A percentile compares a stretch with the other conserved stretches of the same genome.
Conservation (phyloP, 2,329 filamentous ascomycete genomes). For the Hymenoscyphus infarciens region DNA sequence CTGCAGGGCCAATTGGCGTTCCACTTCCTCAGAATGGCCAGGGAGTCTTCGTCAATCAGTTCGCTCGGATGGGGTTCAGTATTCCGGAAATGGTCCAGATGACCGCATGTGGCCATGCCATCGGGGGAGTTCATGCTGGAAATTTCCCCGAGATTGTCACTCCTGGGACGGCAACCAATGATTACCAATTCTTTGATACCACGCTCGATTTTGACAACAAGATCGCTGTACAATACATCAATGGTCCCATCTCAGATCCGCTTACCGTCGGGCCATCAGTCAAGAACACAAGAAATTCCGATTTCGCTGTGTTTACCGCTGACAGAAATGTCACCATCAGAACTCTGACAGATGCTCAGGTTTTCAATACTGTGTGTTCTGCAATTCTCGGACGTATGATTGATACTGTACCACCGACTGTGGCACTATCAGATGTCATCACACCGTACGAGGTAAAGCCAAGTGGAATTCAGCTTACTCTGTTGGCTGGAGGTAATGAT, state of each 20-base stretch:
- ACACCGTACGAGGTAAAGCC: conserved; percentile 58
- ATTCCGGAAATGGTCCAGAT: conserved; percentile 56
- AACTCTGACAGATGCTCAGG: conserved; percentile 42
- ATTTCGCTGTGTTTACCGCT: conserved; percentile 52
- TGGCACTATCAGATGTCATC: conserved; percentile 50
- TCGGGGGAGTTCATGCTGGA: conserved; percentile 55
- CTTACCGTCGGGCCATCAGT: conserved; percentile 51
- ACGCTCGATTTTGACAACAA: conserved; percentile 53
- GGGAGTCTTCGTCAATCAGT: conserved; percentile 51
- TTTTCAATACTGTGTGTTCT: conserved; percentile 48
- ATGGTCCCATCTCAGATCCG: conserved; percentile 51
- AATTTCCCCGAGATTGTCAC: conserved; percentile 53
- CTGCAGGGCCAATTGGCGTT: conserved; percentile 46
- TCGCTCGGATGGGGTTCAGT: conserved; percentile 55
- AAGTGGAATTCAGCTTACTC: conserved; percentile 51
- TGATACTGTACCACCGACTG: conserved; percentile 52
- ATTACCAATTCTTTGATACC: conserved; percentile 47
- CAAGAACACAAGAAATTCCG: conserved; percentile 43
- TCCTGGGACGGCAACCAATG: conserved; percentile 38
- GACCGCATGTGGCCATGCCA: conserved; percentile 57
- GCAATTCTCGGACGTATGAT: conserved; percentile 57
- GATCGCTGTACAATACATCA: conserved; percentile 54
- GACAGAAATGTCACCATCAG: conserved; percentile 54
- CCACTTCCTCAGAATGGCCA: conserved; percentile 55
- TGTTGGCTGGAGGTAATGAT: conserved; percentile 46